A percentile compares a stretch with the other conserved stretches of the same genome.
These are phyloP conservation scores for Aureobasidium sp. DNA, from an alignment of 2,329 filamentous ascomycete genomes.

Conservation along the genomic window DNA sequence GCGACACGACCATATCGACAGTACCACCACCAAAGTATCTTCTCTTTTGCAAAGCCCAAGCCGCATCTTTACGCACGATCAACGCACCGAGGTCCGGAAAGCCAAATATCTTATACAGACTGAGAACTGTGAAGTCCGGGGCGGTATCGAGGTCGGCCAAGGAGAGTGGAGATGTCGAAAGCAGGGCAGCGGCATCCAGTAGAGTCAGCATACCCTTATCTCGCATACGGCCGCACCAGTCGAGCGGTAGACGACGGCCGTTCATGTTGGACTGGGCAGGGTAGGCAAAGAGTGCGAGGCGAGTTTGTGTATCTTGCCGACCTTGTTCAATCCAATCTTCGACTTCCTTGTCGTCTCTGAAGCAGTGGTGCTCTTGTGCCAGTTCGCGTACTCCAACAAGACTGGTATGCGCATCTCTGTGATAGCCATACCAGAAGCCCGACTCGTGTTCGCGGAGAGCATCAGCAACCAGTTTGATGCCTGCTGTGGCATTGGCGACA, in stretches of 20 bases:
- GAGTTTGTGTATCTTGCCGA: constrained; percentile 28
- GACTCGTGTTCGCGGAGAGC: constrained; percentile 56
- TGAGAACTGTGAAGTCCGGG: constrained; percentile 80
- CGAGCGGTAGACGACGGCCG: constrained; percentile 62
- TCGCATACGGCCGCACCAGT: constrained; percentile 49
- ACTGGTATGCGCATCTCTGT: constrained; percentile 79
- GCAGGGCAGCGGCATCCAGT: constrained; percentile 75
- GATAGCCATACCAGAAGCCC: constrained; percentile 77
- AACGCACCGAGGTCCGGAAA: constrained; percentile 86
- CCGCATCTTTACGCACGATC: constrained; percentile 66
- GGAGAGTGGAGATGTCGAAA: constrained; percentile 68
- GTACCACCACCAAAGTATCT: constrained; percentile 92
- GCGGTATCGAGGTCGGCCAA: constrained; percentile 52
- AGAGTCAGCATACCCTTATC: constrained; percentile 52
- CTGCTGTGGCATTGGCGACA: constrained; percentile 86
- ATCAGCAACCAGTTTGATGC: constrained; percentile 78
- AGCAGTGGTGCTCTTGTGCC: constrained; percentile 57
- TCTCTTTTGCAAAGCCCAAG: constrained; percentile 51
- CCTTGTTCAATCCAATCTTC: constrained; percentile 51
- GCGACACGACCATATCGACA: constrained; percentile 71
- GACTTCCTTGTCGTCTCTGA: constrained; percentile 55
- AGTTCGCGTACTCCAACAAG: constrained; percentile 70
- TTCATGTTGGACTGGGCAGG: constrained; percentile 93
- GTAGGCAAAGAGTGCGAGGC: constrained; percentile 60
- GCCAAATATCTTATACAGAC: constrained; percentile 94